These are phyloP conservation scores for Diplotaxis tenuifolia DNA, from an alignment of 345 rosid species.

Conservation along the genomic window DNA sequence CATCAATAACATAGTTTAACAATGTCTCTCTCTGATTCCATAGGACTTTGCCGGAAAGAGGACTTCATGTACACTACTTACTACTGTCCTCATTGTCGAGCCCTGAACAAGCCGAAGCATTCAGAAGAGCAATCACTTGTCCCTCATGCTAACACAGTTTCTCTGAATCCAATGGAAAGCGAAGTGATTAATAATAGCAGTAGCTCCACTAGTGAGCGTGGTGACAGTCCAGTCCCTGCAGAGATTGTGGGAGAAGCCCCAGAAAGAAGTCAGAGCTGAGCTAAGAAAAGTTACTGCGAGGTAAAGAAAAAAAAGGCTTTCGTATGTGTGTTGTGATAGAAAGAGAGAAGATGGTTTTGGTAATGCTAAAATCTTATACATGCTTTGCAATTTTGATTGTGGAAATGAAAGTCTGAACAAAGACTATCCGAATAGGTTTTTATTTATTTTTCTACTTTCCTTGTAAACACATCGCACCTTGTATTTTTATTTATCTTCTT, in stretches of 20 bases:
- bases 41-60: conserved; percentile 84
- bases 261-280: conserved; percentile 9
- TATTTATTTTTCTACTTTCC: not conserved
- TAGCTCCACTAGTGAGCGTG: conserved; percentile 25
- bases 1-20: not conserved
- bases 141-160: conserved; percentile 4
- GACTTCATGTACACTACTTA: conserved; percentile 69
- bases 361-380: conserved; percentile 1
- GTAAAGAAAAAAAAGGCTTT: not conserved
- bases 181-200: conserved; percentile 24
- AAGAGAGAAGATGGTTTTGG: not conserved
- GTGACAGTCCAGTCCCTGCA: conserved; percentile 25
- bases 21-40: not conserved
- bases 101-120: conserved; percentile 64
- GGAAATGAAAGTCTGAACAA: conserved; percentile 10
- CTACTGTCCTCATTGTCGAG: conserved; percentile 86
- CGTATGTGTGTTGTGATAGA: not conserved
- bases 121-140: conserved; percentile 36
- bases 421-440: not conserved
- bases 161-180: conserved; percentile 14
- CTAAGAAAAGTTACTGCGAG: conserved; percentile 5
- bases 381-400: conserved; percentile 25
- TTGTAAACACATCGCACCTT: not conserved
- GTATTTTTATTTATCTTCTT: not conserved
- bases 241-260: conserved; percentile 14